phyloP scores from a whole-genome alignment of 331 rosid genomes.

The Malus hybrid region DNA sequence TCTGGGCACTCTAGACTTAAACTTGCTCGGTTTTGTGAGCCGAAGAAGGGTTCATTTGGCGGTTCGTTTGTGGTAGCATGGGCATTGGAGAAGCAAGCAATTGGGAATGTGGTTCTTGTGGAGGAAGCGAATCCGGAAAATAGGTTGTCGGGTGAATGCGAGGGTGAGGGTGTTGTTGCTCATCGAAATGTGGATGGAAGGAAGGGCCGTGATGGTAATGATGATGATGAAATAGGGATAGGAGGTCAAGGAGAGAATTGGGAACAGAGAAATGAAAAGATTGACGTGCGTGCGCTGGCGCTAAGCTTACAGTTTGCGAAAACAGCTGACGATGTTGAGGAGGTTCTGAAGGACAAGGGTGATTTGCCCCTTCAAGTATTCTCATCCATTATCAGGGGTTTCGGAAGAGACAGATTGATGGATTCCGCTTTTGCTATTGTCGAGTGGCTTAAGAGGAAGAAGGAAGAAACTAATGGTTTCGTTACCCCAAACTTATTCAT shows the following conservation, averaged over 20 bases:
- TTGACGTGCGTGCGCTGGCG: conserved; percentile 72
- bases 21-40: conserved; percentile 30
- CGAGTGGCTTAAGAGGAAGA: conserved; percentile 75
- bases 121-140: conserved; percentile 19
- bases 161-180: conserved; percentile 8
- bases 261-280: conserved; percentile 21
- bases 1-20: conserved; percentile 29
- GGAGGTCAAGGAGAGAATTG: conserved; percentile 11
- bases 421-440: conserved; percentile 61
- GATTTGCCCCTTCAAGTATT: conserved; percentile 77
- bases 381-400: conserved; percentile 67
- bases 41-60: conserved; percentile 31
- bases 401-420: conserved; percentile 68
- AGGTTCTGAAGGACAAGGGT: conserved; percentile 59
- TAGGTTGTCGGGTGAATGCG: conserved; percentile 16
- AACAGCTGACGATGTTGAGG: conserved; percentile 68
- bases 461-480: conserved; percentile 45
- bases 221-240: conserved; percentile 1
- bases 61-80: conserved; percentile 40
- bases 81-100: conserved; percentile 41
- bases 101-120: conserved; percentile 28
- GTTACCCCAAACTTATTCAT: conserved; percentile 66
- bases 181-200: conserved; percentile 19
- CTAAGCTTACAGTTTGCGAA: conserved; percentile 39
- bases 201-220: conserved; percentile 7